Evolutionary conservation across 148 eudicot species (phyloP).

Genomic region (Vaccinium corymbosum): DNA sequence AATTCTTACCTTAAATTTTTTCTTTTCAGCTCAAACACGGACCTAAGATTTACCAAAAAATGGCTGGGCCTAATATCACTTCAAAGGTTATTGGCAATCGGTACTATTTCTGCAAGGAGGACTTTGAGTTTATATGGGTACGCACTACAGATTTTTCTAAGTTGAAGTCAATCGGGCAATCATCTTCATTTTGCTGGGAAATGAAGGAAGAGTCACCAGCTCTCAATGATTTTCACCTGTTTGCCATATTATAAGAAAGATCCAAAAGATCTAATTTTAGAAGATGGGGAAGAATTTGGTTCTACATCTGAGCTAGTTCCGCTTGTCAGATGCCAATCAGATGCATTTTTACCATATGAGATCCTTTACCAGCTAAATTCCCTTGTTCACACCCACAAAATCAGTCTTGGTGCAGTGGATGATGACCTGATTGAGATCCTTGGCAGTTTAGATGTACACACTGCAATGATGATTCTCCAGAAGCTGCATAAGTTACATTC

Average conservation of each 20-base stretch:
- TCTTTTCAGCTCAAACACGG: constrained; percentile 71
- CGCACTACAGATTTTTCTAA: constrained; percentile 80
- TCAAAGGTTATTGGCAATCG: constrained; percentile 63
- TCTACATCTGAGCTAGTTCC: constrained; percentile 67
- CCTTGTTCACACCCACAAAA: constrained; percentile 71
- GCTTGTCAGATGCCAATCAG: constrained; percentile 44
- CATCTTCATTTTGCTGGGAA: constrained; percentile 75
- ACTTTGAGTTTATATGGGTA: constrained; percentile 72
- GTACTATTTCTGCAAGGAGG: constrained; percentile 82
- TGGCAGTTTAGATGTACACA: constrained; percentile 40
- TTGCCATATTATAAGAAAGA: constrained; percentile 54
- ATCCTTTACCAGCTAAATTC: constrained; percentile 87
- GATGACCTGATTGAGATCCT: constrained; percentile 59
- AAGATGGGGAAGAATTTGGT: constrained; percentile 49
- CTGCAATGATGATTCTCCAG: constrained; percentile 49
- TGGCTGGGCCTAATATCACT: constrained; percentile 58
- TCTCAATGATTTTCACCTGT: constrained; percentile 36
- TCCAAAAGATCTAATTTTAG: constrained; percentile 36
- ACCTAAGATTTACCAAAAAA: constrained; percentile 65
- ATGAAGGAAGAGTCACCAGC: constrained; percentile 39
- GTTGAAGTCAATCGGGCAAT: constrained; percentile 62
- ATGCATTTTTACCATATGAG: constrained; percentile 52
- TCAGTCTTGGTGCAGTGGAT: constrained; percentile 73
- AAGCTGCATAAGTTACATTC: constrained; percentile 64
- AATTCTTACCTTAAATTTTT: constrained; percentile 1